These are phyloP conservation scores for Carpinus viminea DNA, from an alignment of 306 rosid genomes.

Conservation along the genomic window DNA sequence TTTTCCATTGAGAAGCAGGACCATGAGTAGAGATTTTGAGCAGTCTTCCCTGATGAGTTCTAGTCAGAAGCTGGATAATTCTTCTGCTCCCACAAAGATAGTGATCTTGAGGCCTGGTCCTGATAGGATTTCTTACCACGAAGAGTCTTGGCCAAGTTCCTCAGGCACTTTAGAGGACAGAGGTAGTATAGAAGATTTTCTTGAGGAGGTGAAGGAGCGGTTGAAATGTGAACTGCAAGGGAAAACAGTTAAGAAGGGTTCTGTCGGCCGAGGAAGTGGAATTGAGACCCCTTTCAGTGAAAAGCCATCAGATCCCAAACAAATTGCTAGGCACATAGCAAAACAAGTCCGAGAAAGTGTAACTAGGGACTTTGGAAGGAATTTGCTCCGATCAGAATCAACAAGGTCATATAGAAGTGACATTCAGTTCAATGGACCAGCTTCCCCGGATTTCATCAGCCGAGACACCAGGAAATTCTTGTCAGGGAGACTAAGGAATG, in stretches of 20 bases:
- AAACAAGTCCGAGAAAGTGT: constrained; percentile 74
- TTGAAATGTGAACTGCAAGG: constrained; percentile 81
- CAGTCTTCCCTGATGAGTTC: constrained; percentile 52
- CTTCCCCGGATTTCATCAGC: constrained; percentile 61
- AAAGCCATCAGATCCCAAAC: constrained; percentile 73
- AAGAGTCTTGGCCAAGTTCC: constrained; percentile 61
- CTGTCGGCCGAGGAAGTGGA: constrained; percentile 74
- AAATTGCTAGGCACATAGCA: constrained; percentile 70
- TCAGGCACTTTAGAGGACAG: constrained; percentile 57
- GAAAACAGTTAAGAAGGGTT: constrained; percentile 52
- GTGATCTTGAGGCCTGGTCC: constrained; percentile 93
- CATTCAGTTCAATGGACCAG: constrained; percentile 51
- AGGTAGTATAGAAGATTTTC: constrained; percentile 84
- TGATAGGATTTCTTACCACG: constrained; percentile 57
- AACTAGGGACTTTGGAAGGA: constrained; percentile 59
- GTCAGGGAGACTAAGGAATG: constrained; percentile 66
- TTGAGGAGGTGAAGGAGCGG: constrained; percentile 88
- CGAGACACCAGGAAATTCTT: constrained; percentile 72
- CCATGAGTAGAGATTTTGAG: constrained; percentile 75
- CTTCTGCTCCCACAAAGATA: constrained; percentile 66
- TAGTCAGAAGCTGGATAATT: constrained; percentile 37
- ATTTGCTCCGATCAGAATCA: constrained; percentile 65
- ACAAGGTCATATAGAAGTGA: constrained; percentile 71
- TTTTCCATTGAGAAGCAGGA: constrained; percentile 65
- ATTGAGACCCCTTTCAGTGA: constrained; percentile 75